Conservation (phyloP, 2,329 filamentous ascomycete genomes). For the Hysterium pulicare region DNA sequence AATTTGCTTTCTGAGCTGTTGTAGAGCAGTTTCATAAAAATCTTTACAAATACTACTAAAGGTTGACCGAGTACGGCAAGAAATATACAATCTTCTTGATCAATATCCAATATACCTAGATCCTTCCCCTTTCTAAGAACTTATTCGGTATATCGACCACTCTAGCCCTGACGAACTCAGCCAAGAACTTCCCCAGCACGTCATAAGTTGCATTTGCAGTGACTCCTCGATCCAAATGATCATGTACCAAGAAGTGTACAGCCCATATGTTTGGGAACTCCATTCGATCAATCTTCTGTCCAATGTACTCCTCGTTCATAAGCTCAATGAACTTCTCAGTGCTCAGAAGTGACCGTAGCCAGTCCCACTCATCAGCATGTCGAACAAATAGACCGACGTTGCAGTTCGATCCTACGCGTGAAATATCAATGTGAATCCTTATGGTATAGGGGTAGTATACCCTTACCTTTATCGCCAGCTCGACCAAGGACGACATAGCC, state of each 20-base stretch:
- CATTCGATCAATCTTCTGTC: constrained; percentile 15
- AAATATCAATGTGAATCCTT: too few relatives aligned
- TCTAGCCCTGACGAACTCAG: constrained; percentile 21
- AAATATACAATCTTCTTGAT: too few relatives aligned
- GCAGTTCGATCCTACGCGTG: constrained; percentile 33
- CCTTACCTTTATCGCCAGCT: constrained; percentile 37
- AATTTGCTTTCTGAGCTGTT: too few relatives aligned
- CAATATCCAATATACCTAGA: too few relatives aligned
- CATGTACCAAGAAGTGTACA: constrained; percentile 24
- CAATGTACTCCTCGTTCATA: neutral
- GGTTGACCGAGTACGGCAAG: too few relatives aligned
- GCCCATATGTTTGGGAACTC: constrained; percentile 22
- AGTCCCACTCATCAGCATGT: constrained; percentile 8
- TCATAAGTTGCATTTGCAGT: constrained; percentile 23
- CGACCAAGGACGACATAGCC: constrained; percentile 37
- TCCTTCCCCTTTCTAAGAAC: constrained; percentile 21
- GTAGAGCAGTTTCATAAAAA: too few relatives aligned
- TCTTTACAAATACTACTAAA: too few relatives aligned
- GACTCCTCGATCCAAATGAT: constrained; percentile 24
- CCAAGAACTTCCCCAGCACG: constrained; percentile 27
- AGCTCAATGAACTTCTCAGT: neutral
- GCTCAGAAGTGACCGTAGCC: constrained; percentile 4
- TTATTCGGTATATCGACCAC: constrained; percentile 18
- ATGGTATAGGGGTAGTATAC: too few relatives aligned
- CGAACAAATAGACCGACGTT: constrained; percentile 27